Percentiles rank a stretch among this genome's conserved stretches.
These are phyloP conservation scores for Coprinopsis sp. DNA, from an alignment of 768 basidiomycete species.

Conservation along the genomic window DNA sequence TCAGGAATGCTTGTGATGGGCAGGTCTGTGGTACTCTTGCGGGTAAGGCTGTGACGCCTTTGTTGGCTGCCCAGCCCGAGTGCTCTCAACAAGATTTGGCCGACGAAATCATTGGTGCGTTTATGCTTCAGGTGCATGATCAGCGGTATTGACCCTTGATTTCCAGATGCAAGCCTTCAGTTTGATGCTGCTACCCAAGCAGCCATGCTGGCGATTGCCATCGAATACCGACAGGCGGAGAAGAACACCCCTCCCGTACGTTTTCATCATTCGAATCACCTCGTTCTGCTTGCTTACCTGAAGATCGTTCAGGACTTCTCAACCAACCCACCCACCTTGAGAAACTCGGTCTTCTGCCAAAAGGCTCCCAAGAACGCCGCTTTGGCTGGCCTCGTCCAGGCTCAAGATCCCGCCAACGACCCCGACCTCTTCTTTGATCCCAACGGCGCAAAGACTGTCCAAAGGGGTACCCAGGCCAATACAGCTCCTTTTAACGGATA, in stretches of 20 bases:
- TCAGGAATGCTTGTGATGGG: conserved; percentile 43
- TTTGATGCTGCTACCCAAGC: conserved; percentile 47
- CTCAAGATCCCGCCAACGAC: conserved; percentile 48
- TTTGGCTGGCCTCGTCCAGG: conserved; percentile 46
- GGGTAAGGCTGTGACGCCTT: conserved; percentile 45
- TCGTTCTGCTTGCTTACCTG: neutral
- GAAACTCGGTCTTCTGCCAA: conserved; percentile 58
- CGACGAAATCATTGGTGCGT: conserved; percentile 50
- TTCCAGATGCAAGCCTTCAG: conserved; percentile 46
- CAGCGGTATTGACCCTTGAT: neutral
- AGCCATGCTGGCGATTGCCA: conserved; percentile 48
- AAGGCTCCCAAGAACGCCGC: conserved; percentile 45
- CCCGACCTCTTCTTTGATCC: conserved; percentile 51
- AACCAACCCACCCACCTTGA: conserved; percentile 42
- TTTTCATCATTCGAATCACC: neutral
- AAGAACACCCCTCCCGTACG: conserved; percentile 51
- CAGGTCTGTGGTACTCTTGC: conserved; percentile 45
- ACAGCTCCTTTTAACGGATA: conserved; percentile 39
- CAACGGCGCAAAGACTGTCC: conserved; percentile 34
- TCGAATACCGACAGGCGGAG: conserved; percentile 51
- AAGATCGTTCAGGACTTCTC: conserved; percentile 37
- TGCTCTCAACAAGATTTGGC: conserved; percentile 57
- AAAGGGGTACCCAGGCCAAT: conserved; percentile 43
- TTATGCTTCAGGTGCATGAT: neutral
- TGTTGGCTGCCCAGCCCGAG: conserved; percentile 47